Evolutionary conservation across 345 rosid species (phyloP).

Genomic region (Raphanus sativus): DNA sequence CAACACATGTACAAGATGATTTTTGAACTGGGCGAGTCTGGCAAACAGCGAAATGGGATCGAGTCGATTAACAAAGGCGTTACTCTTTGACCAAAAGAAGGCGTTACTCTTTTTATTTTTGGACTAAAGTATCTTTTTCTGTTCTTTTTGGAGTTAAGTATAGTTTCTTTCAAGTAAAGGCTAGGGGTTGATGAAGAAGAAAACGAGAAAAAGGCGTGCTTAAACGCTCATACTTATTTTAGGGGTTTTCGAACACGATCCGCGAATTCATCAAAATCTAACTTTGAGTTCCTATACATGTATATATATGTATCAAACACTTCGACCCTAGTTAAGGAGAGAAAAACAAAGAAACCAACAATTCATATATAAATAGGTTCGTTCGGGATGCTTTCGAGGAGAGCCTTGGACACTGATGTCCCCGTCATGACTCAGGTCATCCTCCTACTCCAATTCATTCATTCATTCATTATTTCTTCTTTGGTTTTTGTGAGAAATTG

Average conservation of each 20-base stretch:
- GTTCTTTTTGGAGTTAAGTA: background rate
- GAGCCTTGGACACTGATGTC: conserved; percentile 73
- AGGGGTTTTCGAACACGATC: background rate
- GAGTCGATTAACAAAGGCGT: background rate
- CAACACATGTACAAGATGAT: background rate
- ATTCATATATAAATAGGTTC: conserved; percentile 58
- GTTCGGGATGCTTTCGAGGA: conserved; percentile 68
- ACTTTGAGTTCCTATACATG: background rate
- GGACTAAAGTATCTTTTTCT: background rate
- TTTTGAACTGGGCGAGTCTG: background rate
- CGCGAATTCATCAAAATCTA: background rate
- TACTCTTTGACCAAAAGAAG: too few relatives aligned
- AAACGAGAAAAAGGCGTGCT: background rate
- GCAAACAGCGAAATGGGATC: background rate
- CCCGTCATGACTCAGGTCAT: conserved; percentile 88
- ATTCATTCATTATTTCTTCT: background rate
- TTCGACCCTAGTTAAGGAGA: background rate
- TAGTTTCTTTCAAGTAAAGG: too few relatives aligned
- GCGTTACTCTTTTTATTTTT: background rate
- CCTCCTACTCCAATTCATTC: background rate
- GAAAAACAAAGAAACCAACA: too few relatives aligned
- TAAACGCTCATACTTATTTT: background rate
- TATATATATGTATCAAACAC: background rate
- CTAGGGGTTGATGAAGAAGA: background rate
- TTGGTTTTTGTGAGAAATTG: conserved; percentile 8